A percentile compares a stretch with the other conserved stretches of the same genome.
Evolutionary conservation across 2,329 filamentous ascomycete species (phyloP).

Genomic region (Ascosphaera apis): DNA sequence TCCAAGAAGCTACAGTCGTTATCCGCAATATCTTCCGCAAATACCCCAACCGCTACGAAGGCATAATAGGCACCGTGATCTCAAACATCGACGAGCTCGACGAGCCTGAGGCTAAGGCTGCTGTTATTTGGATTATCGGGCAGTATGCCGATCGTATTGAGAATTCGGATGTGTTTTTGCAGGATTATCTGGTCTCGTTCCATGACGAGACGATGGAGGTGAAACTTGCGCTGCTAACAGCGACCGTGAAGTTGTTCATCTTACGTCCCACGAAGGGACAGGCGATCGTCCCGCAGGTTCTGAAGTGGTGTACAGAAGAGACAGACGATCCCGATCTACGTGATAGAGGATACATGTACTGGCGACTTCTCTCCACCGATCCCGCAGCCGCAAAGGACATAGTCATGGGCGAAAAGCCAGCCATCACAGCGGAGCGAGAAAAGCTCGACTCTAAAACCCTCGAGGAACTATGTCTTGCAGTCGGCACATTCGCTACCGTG

Average conservation of each 20-base stretch:
- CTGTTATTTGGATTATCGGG: slow-evolving; percentile 98
- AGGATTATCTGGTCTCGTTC: slow-evolving; percentile 89
- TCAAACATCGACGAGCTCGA: slow-evolving; percentile 91
- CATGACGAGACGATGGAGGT: slow-evolving; percentile 89
- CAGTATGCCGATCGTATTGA: slow-evolving; percentile 96
- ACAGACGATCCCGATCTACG: slow-evolving; percentile 96
- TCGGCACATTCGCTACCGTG: slow-evolving; percentile 86
- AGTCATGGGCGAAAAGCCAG: slow-evolving; percentile 93
- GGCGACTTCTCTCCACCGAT: slow-evolving; percentile 82
- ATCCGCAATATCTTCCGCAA: slow-evolving; percentile 99
- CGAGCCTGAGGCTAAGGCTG: slow-evolving; percentile 91
- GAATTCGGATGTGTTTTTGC: slow-evolving; percentile 78
- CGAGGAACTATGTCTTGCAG: slow-evolving; percentile 92
- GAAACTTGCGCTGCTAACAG: slow-evolving; percentile 78
- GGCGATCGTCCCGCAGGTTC: slow-evolving; percentile 72
- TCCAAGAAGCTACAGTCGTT: slow-evolving; percentile 94
- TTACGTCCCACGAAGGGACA: slow-evolving; percentile 89
- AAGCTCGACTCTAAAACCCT: slow-evolving; percentile 75
- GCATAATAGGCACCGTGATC: slow-evolving; percentile 85
- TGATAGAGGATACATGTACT: slow-evolving; percentile 98
- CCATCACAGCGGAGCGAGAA: slow-evolving; percentile 90
- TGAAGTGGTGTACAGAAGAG: slow-evolving; percentile 97
- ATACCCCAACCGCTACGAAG: slow-evolving; percentile 96
- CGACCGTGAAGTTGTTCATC: slow-evolving; percentile 94
- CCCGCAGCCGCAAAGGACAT: slow-evolving; percentile 66